Base-by-base conservation (phyloP, 2,329 filamentous ascomycete genomes). In the Ophiostoma australiae region DNA sequence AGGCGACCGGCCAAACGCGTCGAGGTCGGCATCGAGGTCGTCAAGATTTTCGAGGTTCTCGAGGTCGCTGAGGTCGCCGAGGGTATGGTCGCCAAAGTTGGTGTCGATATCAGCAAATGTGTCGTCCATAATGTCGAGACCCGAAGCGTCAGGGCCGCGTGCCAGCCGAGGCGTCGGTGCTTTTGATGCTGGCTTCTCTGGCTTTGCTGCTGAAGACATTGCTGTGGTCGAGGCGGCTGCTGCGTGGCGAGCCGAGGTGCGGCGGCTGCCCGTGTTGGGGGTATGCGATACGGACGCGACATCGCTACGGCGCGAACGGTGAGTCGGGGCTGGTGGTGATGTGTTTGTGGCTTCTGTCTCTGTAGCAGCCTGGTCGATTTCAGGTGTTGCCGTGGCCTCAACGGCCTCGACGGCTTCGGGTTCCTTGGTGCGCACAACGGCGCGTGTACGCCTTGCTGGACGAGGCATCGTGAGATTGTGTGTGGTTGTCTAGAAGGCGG, bases 121-220 rank as follows among this genome's bases (percentile, higher is more conserved):
- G 44, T 82, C 84, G 63, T 80, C 80, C 69, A 83, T 74, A 69
- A 80, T 72, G 72, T 86, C 84, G 41, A 86, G 73, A 5, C 84
- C 84, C 0, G 83, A 84, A 3, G 79, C 81, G 68, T 85, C 82
- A 15, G 72, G 73, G 0, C 71, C 73, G n/a, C 73, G 73, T n/a
- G 70, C 52, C 20, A 48, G 76, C 15, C 80, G 78, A 20, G 31
- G 61, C 8, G 33, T 23, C 7, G 17, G 63, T 17, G 63, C 33
- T 66, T 66, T 66, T 33, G 27, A 20, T 27, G 37, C 23, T 23
- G 79, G 75, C 74, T 20, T 73, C 73, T 33, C 41, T 69, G n/a
- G 61, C 52, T 66, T 33, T 10, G 68, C 44, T 10, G 41, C 13
- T n/a, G 44, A 48, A 48, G 77, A 75, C 52, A 72, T 35, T 3